phyloP scores from a whole-genome alignment of 2,329 filamentous ascomycete species.

The Exophiala aquamarina region DNA sequence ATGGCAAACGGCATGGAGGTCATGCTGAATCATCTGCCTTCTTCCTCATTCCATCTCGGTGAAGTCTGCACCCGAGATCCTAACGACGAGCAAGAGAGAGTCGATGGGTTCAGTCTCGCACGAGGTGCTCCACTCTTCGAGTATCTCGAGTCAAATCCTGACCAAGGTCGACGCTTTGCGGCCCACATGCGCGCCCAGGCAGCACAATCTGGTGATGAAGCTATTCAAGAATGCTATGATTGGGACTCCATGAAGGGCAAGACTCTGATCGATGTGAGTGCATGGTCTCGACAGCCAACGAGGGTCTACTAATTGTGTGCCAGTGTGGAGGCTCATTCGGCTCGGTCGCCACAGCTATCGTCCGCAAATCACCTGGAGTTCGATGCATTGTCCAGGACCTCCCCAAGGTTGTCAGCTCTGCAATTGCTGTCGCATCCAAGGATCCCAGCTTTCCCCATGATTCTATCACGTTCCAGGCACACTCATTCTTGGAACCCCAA shows the following conservation, averaged over 20 bases:
- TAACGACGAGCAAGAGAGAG: conserved; percentile 6
- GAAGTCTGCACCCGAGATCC: conserved; percentile 11
- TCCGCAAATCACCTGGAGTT: conserved; percentile 9
- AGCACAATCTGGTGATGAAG: conserved; percentile 8
- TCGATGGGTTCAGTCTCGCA: conserved; percentile 12
- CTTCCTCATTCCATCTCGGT: conserved; percentile 9
- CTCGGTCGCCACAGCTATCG: conserved; percentile 11
- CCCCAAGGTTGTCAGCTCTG: conserved; percentile 36
- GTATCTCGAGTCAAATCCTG: conserved; percentile 10
- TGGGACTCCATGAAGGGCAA: conserved; percentile 7
- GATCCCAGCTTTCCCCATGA: conserved; percentile 30
- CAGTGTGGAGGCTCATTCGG: conserved; percentile 15
- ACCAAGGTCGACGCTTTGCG: conserved; percentile 11
- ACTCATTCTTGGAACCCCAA: conserved; percentile 60
- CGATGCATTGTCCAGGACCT: conserved; percentile 43
- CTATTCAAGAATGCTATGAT: conserved; percentile 12
- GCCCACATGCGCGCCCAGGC: conserved; percentile 14
- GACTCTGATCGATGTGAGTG: conserved; percentile 12
- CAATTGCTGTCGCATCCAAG: conserved; percentile 37
- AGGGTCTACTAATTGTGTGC: neutral
- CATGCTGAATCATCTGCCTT: conserved; percentile 13
- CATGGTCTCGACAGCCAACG: neutral
- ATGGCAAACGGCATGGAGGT: conserved; percentile 13
- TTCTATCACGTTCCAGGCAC: conserved; percentile 8
- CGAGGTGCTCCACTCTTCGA: conserved; percentile 9